Evolutionary conservation across 2,329 filamentous ascomycete genomes (phyloP), one percentile per base, ranked within the genome.

Genomic region (Chalaropsis thielavioides): DNA sequence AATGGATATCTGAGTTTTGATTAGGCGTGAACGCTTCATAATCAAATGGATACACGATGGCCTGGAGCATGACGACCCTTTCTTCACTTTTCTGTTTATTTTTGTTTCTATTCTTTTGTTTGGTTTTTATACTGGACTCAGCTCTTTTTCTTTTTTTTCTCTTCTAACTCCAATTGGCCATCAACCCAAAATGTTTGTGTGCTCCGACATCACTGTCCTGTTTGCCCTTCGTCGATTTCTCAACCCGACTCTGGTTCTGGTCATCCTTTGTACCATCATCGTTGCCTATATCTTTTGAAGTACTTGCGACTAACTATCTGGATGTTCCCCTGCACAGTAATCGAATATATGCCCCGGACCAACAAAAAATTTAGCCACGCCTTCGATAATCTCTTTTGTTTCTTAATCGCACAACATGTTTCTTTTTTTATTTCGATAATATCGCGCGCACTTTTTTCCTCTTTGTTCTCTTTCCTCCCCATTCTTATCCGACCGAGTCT

Each of bases 21-120:
- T 38, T 10, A 46, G 35, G 46, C 60, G 49, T 60, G 60, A 58
- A 49, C 64, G 64, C 54, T 43, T 60, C 24, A 15, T 27, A 61
- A 3, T 41, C 35, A 31, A 41, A 40, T 51, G 19, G 61, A 64
- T 61, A 38, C 46, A 64, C 56, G 51, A 66, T 51, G 54, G 62
- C 56, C 41, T 59, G 59, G 65, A 66, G 35, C 49, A 43, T 51
- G 43, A 51, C 17, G 61, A 63, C 31, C 31, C 31, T n/a, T 17
- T 56, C n/a, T n/a, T n/a, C n/a, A n/a, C 13, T 27, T 41, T 61
- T 58, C 40, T n/a, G 56, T 66, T 17, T 63, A 19, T 31, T 2
- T 13, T 40, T 41, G 41, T 60, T 62, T 54, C 51, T 69, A 70
- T 54, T 65, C 54, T 70, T 44, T 62, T 59, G 70, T 62, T 38